These are phyloP conservation scores for Cercospora janseana DNA, from an alignment of 2,329 filamentous ascomycete genomes.

Conservation along the genomic window DNA sequence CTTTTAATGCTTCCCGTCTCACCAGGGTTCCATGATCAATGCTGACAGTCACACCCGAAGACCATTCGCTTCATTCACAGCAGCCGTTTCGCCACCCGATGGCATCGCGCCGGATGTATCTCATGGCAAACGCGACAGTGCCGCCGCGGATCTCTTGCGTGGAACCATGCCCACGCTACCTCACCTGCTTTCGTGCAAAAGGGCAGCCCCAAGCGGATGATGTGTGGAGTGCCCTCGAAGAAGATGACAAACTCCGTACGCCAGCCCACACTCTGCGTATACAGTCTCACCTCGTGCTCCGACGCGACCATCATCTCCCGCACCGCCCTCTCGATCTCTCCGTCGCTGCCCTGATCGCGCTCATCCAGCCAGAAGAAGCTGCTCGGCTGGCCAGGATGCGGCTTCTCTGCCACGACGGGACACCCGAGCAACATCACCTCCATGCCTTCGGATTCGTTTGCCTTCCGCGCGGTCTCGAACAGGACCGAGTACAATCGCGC, in stretches of 20 bases:
- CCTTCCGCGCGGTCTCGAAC: neutral
- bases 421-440: neutral
- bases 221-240: neutral
- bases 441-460: neutral
- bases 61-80: neutral
- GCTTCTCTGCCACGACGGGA: neutral
- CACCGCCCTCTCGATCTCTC: neutral
- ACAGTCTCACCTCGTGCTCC: neutral
- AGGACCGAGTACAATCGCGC: neutral
- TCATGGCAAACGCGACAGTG: neutral
- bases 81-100: neutral
- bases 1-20: too few species aligned
- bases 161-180: neutral
- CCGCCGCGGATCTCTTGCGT: neutral
- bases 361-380: conserved; percentile 2
- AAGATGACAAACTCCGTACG: neutral
- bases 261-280: neutral
- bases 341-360: neutral
- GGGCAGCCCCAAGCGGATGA: neutral
- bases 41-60: too few species aligned
- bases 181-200: neutral
- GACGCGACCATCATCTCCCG: neutral
- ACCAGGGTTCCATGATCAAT: too few species aligned
- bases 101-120: neutral
- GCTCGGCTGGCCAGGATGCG: neutral